A percentile compares a stretch with the other conserved stretches of the same genome.
These are phyloP conservation scores for Geranomyces michiganensis DNA, from an alignment of 192 early-diverging fungal species.

Conservation along the genomic window DNA sequence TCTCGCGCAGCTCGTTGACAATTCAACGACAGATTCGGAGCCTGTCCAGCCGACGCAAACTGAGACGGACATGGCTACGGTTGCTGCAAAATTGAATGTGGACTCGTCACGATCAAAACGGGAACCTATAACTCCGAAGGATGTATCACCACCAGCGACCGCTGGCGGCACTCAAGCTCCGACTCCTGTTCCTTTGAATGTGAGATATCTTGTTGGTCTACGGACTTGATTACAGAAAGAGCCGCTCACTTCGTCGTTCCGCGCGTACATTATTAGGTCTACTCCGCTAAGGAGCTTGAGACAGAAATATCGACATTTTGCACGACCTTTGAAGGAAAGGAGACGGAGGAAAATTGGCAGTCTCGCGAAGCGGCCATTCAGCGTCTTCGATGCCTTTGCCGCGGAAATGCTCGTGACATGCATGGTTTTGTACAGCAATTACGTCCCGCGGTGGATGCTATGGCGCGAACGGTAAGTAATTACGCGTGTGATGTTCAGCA, in stretches of 20 bases:
- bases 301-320: slow-evolving; percentile 14
- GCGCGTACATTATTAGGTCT: background rate
- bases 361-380: slow-evolving; percentile 35
- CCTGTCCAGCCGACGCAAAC: too few species aligned
- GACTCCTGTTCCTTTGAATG: slow-evolving; percentile 10
- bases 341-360: slow-evolving; percentile 50
- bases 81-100: background rate
- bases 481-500: background rate
- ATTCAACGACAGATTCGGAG: too few species aligned
- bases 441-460: slow-evolving; percentile 15
- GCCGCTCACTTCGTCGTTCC: too few species aligned
- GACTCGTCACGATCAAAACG: background rate
- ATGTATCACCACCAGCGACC: background rate
- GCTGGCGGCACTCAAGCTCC: slow-evolving; percentile 15
- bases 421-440: slow-evolving; percentile 1
- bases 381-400: slow-evolving; percentile 27
- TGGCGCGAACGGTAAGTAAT: slow-evolving; percentile 22
- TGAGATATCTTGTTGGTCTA: too few species aligned
- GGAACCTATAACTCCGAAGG: background rate
- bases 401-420: slow-evolving; percentile 17
- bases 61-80: background rate
- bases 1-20: slow-evolving; percentile 10
- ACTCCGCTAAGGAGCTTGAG: slow-evolving; percentile 10
- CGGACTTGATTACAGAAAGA: too few species aligned
- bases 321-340: slow-evolving; percentile 29